phyloP scores from a whole-genome alignment of 352 stramenopile species.

The Thraustotheca clavata region DNA sequence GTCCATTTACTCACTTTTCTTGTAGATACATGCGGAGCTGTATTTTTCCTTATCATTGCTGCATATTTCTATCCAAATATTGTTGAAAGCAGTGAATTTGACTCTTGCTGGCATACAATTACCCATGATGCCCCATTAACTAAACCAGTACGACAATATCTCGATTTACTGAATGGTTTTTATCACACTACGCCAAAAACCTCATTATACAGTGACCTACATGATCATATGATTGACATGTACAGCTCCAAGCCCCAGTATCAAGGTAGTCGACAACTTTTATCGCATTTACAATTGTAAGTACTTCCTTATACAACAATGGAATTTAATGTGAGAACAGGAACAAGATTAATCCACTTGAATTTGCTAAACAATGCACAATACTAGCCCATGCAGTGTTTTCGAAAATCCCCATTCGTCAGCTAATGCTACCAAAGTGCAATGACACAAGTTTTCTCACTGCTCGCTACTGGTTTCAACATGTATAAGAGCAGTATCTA shows the following conservation, averaged over 20 bases:
- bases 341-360: slow-evolving; percentile 29
- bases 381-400: slow-evolving; percentile 74
- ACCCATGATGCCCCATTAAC: no score
- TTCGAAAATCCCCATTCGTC: slow-evolving; percentile 58
- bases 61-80: slow-evolving; percentile 4
- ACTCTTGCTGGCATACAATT: background rate
- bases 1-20: background rate
- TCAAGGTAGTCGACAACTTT: background rate
- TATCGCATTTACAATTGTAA: slow-evolving; percentile 4
- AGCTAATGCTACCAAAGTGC: background rate
- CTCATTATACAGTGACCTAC: slow-evolving; percentile 12
- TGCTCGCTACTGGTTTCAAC: slow-evolving; percentile 76
- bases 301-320: background rate
- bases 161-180: background rate
- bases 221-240: slow-evolving; percentile 18
- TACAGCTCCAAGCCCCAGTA: background rate
- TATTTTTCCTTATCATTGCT: slow-evolving; percentile 1
- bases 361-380: slow-evolving; percentile 69
- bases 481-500: slow-evolving; percentile 37
- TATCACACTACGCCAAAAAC: background rate
- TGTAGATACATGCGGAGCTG: background rate
- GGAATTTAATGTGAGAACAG: background rate
- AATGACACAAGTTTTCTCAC: slow-evolving; percentile 48
- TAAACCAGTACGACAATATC: background rate
- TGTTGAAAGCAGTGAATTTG: background rate